Evolutionary conservation across 768 basidiomycete species (phyloP), one percentile per base, ranked within the genome.

Genomic region (Mycena venus): DNA sequence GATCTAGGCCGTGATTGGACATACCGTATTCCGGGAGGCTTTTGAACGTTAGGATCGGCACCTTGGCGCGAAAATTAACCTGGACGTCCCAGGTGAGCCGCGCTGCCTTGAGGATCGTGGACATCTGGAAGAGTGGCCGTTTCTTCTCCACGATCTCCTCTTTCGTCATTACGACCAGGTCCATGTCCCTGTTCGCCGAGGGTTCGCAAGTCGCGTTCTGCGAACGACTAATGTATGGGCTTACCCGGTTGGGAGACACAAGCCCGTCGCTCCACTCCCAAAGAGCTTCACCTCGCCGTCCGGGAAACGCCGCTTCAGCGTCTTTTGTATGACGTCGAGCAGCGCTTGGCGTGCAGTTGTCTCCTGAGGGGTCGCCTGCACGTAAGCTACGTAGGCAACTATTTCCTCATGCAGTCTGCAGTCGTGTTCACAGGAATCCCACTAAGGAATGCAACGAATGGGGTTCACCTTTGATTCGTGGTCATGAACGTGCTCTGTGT

Each of bases 381-480:
- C 86, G 78, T 90, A 93, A 27, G 80, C 73, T 31, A 86, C 85
- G 78, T 88, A 94, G 4, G 92, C 90, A 7, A 86, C 79, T 63
- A 93, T 90, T 81, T 94, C 93, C 59, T 88, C 82, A 77, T 94
- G 92, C 36, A 95, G 81, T 82, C 94, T 92, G 70, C 38, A 15
- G 7, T 9, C 47, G 29, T 47, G 31, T 56, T 70, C n/a, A 61
- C 25, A 15, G 19, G 23, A 36, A 29, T 19, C 34, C 14, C 9
- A 14, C 11, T 29, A 56, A 36, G 14, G 29, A 51, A 38, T 9
- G 40, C 4, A 14, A 61, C 7, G 23, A 7, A 1, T 2, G 34
- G 21, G 12, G 6, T 29, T 29, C 23, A 64, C 70, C 71, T 64
- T 36, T 72, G 75, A 29, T 75, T 67, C 47, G 71, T n/a, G 38